Conservation (phyloP, 495 filamentous ascomycete species). For the Xylaria palmicola region DNA sequence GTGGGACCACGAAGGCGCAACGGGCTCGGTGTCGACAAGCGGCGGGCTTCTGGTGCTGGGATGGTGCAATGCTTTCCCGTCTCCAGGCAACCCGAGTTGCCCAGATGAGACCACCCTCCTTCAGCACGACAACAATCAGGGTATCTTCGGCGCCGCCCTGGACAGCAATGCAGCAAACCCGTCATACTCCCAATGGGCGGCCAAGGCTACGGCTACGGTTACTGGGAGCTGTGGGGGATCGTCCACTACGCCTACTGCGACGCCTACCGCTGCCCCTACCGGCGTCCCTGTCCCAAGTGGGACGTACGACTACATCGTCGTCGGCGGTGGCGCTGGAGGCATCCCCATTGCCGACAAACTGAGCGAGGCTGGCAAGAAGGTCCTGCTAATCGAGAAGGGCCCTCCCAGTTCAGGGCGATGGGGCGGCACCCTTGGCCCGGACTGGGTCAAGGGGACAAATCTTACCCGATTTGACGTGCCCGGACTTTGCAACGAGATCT, state of each 20-base stretch:
- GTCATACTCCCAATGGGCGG: conserved; percentile 43
- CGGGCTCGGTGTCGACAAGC: conserved; percentile 39
- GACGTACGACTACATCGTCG: conserved; percentile 68
- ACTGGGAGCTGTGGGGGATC: conserved; percentile 35
- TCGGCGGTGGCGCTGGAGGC: conserved; percentile 65
- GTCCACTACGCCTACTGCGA: conserved; percentile 27
- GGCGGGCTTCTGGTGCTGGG: conserved; percentile 40
- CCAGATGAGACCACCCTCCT: conserved; percentile 32
- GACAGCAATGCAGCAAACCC: conserved; percentile 39
- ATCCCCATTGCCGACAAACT: conserved; percentile 65
- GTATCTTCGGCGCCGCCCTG: conserved; percentile 44
- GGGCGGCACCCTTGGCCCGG: conserved; percentile 58
- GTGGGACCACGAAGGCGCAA: conserved; percentile 53
- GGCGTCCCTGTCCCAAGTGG: conserved; percentile 43
- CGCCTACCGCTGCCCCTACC: conserved; percentile 29
- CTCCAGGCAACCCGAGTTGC: conserved; percentile 33
- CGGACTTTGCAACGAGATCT: conserved; percentile 72
- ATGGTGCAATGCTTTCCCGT: conserved; percentile 42
- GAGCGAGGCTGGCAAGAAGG: conserved; percentile 60
- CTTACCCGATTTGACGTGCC: conserved; percentile 80
- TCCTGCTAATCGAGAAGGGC: conserved; percentile 67
- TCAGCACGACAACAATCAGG: conserved; percentile 47
- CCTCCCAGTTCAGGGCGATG: conserved; percentile 58
- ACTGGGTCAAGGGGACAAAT: conserved; percentile 63
- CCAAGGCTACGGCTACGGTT: conserved; percentile 30